Percentiles rank a stretch among this genome's conserved stretches.
phyloP scores from a whole-genome alignment of 2,329 filamentous ascomycete species.

The Aspergillus luchuensis region DNA sequence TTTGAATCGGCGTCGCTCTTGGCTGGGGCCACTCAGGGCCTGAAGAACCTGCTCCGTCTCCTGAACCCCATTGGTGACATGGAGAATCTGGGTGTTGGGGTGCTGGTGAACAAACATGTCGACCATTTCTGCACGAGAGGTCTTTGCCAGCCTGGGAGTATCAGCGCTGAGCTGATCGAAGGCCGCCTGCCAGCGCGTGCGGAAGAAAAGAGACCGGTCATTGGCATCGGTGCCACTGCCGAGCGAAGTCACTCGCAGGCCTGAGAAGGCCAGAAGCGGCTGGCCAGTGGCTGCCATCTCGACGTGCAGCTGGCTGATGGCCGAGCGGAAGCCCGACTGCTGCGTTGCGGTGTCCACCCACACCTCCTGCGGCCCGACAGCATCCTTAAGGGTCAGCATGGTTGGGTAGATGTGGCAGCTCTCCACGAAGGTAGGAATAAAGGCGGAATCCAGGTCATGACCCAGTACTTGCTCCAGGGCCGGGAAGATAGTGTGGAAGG shows the following conservation, averaged over 20 bases:
- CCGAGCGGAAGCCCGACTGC: not conserved
- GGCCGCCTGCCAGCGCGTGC: not conserved
- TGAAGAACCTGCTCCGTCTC: not conserved
- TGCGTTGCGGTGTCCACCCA: not conserved
- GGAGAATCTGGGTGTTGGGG: not conserved
- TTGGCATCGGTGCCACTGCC: not conserved
- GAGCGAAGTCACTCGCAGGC: not conserved
- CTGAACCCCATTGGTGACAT: not conserved
- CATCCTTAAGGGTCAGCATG: not conserved
- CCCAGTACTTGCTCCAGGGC: not conserved
- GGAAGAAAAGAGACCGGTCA: not conserved
- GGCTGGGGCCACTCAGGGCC: not conserved
- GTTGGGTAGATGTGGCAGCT: not conserved
- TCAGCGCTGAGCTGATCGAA: not conserved
- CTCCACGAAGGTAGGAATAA: not conserved
- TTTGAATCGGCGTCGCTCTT: not conserved
- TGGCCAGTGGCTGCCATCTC: not conserved
- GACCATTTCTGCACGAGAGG: not conserved
- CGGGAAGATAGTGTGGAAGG: slow-evolving; percentile 5
- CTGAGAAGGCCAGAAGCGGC: not conserved
- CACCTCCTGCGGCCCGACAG: not conserved
- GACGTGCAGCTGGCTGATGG: not conserved
- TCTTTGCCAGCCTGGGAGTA: not conserved
- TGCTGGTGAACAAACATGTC: not conserved
- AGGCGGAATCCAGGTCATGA: not conserved